Base-by-base conservation (phyloP, 2,329 filamentous ascomycete species). In the Tolypocladium ovalisporum region DNA sequence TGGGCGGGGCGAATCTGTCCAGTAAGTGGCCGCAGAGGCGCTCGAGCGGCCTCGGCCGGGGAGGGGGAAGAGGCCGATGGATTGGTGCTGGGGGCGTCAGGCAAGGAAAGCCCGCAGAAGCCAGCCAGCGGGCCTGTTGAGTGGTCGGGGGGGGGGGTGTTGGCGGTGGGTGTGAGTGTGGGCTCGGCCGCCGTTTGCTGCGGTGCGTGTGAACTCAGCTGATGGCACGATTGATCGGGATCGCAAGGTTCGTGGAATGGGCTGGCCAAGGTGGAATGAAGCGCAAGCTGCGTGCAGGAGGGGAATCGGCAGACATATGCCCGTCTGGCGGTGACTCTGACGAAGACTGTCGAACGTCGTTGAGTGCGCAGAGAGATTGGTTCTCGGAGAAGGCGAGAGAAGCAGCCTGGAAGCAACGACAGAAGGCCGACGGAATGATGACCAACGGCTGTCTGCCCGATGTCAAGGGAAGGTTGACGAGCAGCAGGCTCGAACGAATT, bases 331-430 rank as follows among this genome's bases (percentile, higher is more conserved):
- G 44, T 32, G 27, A 32, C 44, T 47, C 42, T 17, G 42, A 27
- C 24, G 51, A 52, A 47, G 55, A 57, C 53, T 54, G 44, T 49
- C 42, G 13, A 8, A 35, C 19, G 36, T 44, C 32, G 19, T 55
- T 44, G 51, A 7, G 34, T 34, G 29, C 24, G 19, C 54, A 57
- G 57, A 40, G 47, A 54, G 55, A 40, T 59, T 57, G 59, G 55
- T 57, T 54, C 52, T 62, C 61, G 61, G 62, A 40, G 58, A 61
- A 61, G 61, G 58, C 62, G 62, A 63, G 9, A 58, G 60, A 62
- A 59, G 55, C 35, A 32, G 40, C 51, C 39, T 60, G 32, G 56
- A 52, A 24, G 35, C 24, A 24, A 22, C 10, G 37, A 17, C 39
- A 47, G 44, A 47, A 19, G 24, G 44, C 44, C 47, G 42, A 54